phyloP scores from a whole-genome alignment of 208 protist genomes.

The Tritrichomonas musculus region DNA sequence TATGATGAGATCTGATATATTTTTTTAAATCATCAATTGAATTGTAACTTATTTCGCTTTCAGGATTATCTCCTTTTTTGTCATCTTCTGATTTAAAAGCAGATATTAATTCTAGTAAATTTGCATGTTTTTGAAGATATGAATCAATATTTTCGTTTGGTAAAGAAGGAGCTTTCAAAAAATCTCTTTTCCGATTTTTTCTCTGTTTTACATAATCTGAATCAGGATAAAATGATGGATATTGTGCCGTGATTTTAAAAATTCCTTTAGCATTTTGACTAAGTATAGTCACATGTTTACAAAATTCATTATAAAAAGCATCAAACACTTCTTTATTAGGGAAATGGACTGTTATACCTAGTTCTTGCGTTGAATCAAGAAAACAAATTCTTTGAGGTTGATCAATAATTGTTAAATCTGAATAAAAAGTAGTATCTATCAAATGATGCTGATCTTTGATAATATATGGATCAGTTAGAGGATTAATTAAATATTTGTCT shows the following conservation, averaged over 20 bases:
- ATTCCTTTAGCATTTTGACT: background rate
- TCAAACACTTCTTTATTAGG: background rate
- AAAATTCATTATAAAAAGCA: background rate
- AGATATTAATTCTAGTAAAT: too few species aligned
- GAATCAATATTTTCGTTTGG: too few species aligned
- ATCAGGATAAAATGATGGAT: too few species aligned
- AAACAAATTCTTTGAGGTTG: background rate
- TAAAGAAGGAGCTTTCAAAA: too few species aligned
- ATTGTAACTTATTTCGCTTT: too few species aligned
- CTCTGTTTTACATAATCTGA: too few species aligned
- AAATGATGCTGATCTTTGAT: background rate
- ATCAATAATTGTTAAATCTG: background rate
- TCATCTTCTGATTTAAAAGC: too few species aligned
- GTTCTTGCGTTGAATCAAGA: background rate
- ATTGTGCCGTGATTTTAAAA: background rate
- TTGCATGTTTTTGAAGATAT: too few species aligned
- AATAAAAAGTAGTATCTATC: background rate
- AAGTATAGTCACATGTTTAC: background rate
- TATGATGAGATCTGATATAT: background rate
- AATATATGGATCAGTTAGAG: background rate
- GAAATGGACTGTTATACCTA: background rate
- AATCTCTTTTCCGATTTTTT: too few species aligned
- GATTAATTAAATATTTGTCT: background rate
- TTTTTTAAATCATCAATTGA: background rate
- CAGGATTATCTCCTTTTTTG: too few species aligned